A percentile compares a stretch with the other conserved stretches of the same genome.
Conservation (phyloP, 164 flowering plant species). For the Kingdonia uniflora region DNA sequence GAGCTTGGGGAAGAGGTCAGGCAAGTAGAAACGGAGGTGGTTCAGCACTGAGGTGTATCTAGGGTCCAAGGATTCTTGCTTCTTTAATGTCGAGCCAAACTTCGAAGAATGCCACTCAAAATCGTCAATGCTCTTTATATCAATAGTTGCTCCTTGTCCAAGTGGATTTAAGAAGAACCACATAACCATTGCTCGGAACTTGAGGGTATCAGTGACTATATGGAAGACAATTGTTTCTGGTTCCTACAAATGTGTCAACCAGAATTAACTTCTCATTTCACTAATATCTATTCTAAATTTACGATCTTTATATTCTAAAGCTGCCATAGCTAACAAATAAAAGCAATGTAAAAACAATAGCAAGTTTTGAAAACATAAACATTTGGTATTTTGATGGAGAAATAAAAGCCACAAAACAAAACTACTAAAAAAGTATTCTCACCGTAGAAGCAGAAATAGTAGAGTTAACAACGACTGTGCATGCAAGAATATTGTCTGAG, state of each 20-base stretch:
- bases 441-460: slow-evolving; percentile 60
- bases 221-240: slow-evolving; percentile 23
- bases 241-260: slow-evolving; percentile 2
- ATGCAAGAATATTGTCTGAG: slow-evolving; percentile 89
- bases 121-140: slow-evolving; percentile 37
- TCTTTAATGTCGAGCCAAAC: slow-evolving; percentile 22
- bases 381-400: not conserved
- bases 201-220: slow-evolving; percentile 70
- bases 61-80: slow-evolving; percentile 33
- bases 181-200: slow-evolving; percentile 64
- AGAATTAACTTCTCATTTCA: not conserved
- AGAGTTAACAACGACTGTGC: slow-evolving; percentile 81
- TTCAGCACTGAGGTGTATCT: slow-evolving; percentile 31
- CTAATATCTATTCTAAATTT: too few species aligned
- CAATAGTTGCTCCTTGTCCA: slow-evolving; percentile 43
- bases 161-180: slow-evolving; percentile 85
- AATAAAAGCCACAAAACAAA: not conserved
- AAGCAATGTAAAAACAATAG: not conserved
- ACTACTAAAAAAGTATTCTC: slow-evolving; percentile 6
- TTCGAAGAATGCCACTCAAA: slow-evolving; percentile 30
- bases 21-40: slow-evolving; percentile 2
- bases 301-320: not conserved
- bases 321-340: not conserved
- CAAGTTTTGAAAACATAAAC: not conserved
- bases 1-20: too few species aligned